Evolutionary conservation across 2,329 filamentous ascomycete genomes (phyloP).

Genomic region (Pezicula rhizophila): DNA sequence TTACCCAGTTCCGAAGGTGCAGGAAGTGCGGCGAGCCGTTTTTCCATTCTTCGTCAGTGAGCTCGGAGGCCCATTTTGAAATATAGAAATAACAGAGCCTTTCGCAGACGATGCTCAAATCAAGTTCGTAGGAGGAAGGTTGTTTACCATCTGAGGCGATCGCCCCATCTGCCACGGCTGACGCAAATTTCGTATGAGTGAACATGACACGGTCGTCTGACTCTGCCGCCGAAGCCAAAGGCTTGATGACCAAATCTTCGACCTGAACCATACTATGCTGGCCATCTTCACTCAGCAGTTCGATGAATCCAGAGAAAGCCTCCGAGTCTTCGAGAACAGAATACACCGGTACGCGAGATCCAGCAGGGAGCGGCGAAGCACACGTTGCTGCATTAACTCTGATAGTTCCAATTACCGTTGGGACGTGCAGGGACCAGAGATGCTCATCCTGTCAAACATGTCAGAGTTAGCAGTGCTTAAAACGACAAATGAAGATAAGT

Average conservation of each 20-base stretch:
- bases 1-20: conserved; percentile 6
- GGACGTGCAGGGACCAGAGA: conserved; percentile 16
- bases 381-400: conserved; percentile 15
- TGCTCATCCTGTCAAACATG: conserved; percentile 10
- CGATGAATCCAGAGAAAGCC: neutral
- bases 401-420: conserved; percentile 14
- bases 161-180: conserved; percentile 11
- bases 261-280: neutral
- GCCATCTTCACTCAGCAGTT: conserved; percentile 3
- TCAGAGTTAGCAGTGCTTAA: neutral
- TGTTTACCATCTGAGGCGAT: conserved; percentile 4
- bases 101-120: conserved; percentile 8
- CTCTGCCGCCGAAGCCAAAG: conserved; percentile 8
- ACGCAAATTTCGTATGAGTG: conserved; percentile 11
- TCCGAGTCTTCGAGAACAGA: neutral
- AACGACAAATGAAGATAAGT: too few species aligned
- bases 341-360: neutral
- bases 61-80: neutral
- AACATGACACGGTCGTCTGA: conserved; percentile 18
- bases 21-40: conserved; percentile 5
- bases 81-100: conserved; percentile 4
- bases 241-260: neutral
- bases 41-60: neutral
- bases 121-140: conserved; percentile 9
- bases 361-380: neutral